Evolutionary conservation across 1,284 basidiomycete genomes (phyloP).

Genomic region (Porodaedalea pini): DNA sequence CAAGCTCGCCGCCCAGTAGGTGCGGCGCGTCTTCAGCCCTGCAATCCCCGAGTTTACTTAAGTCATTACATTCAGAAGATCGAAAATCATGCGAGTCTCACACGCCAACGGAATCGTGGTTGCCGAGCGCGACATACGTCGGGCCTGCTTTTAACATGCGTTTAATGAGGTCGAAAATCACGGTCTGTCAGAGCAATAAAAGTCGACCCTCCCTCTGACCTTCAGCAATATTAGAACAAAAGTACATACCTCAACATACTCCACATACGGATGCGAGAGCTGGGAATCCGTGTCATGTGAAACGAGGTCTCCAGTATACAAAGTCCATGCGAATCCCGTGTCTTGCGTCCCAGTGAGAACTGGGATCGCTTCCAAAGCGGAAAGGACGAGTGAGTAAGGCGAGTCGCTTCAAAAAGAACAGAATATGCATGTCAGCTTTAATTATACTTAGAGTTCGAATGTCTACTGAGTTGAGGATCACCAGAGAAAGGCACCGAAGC

Average conservation of each 20-base stretch:
- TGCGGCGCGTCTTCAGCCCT: conserved; percentile 65
- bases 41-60: too few relatives aligned
- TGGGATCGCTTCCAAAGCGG: conserved; percentile 68
- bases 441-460: too few relatives aligned
- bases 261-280: conserved; percentile 36
- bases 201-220: too few relatives aligned
- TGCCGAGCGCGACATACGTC: conserved; percentile 71
- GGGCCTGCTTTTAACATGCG: conserved; percentile 58
- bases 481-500: conserved; percentile 65
- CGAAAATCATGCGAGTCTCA: conserved; percentile 26
- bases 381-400: conserved; percentile 59
- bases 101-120: conserved; percentile 71
- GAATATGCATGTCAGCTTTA: background rate
- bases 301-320: conserved; percentile 77
- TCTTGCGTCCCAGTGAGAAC: conserved; percentile 58
- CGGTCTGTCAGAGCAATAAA: conserved; percentile 40
- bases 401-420: conserved; percentile 49
- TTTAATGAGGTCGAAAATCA: conserved; percentile 65
- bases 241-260: conserved; percentile 13
- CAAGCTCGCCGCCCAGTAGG: conserved; percentile 49
- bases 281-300: conserved; percentile 68
- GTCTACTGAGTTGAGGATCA: too few relatives aligned
- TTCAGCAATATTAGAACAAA: background rate
- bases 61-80: conserved; percentile 17
- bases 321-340: conserved; percentile 59